Base-by-base conservation (phyloP, 2,329 filamentous ascomycete genomes). In the Coniochaeta ligniaria region DNA sequence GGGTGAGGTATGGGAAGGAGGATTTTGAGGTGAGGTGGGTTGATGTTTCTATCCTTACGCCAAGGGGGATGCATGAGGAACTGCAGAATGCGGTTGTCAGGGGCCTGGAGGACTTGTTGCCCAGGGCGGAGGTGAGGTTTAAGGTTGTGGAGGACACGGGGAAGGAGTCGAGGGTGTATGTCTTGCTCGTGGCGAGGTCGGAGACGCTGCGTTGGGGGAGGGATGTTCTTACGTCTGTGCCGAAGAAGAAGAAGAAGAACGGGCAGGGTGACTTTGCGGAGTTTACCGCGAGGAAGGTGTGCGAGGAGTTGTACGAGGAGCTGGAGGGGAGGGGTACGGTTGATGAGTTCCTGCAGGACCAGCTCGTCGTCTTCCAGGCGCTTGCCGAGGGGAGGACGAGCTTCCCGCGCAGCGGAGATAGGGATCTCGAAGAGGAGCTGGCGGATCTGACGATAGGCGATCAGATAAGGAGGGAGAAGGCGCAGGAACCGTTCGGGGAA, bases 341-440 rank as follows among this genome's bases (percentile, higher is more conserved):
- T 7, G 85, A 88, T 63, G 75, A 81, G 64, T 78, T 80, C 66
- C 73, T 87, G 16, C 83, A 87, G 70, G 85, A 87, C 69, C 85
- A 88, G 69, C 66, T 88, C 26, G 73, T 87, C 3, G 74, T 84
- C 20, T 85, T 86, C 66, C 84, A 88, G 69, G 81, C 81, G 4
- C 72, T 88, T 11, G 80, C 82, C 1, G 74, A 79, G 14, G 83
- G 82, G 0, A 73, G 68, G 58, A 83, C 83, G 12, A 78, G 74
- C 3, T 80, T 83, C 61, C 75, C 73, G 12, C 66, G 74, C 43
- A 59, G 57, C 60, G 38, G 62, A 66, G 54, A 22, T 62, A 63
- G 17, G 50, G 63, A 38, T 47, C 57, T 72, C 26, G 67, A 66
- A 26, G 69, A 72, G 60, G 68, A 63, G 2, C 64, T 75, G 64